phyloP scores from a whole-genome alignment of 1,139 yeast genomes.

The Saccharomyces hybrid region DNA sequence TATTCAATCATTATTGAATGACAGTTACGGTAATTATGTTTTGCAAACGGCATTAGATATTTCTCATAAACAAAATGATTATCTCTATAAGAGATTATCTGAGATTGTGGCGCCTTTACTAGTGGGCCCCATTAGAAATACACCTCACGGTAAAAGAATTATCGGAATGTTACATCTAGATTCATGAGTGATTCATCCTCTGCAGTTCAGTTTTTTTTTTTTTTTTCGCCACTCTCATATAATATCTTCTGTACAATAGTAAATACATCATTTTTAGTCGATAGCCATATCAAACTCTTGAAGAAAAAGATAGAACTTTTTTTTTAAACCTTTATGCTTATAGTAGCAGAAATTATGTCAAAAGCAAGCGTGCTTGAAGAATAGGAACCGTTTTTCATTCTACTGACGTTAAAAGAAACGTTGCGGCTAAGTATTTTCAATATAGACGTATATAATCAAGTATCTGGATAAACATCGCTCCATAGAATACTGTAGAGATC shows the following conservation, averaged over 20 bases:
- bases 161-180: constrained; percentile 32
- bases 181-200: not conserved
- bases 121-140: constrained; percentile 49
- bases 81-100: constrained; percentile 44
- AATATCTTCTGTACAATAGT: constrained; percentile 2
- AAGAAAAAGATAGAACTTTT: too few relatives aligned
- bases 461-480: constrained; percentile 25
- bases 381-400: too few relatives aligned
- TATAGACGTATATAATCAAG: not conserved
- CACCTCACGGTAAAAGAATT: constrained; percentile 92
- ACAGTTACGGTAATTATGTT: constrained; percentile 76
- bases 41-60: constrained; percentile 76
- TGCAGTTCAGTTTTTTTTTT: not conserved
- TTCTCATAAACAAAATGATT: constrained; percentile 41
- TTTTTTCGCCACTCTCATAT: not conserved
- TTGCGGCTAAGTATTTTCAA: not conserved
- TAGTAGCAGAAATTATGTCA: too few relatives aligned
- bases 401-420: too few relatives aligned
- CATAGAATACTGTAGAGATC: constrained; percentile 26
- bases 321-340: too few relatives aligned
- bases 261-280: constrained; percentile 1
- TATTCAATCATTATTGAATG: constrained; percentile 45
- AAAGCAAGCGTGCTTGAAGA: too few relatives aligned
- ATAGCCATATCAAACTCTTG: not conserved
- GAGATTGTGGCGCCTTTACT: constrained; percentile 54